Conservation (phyloP, 2,329 filamentous ascomycete genomes). For the Zasmidium cellare region DNA sequence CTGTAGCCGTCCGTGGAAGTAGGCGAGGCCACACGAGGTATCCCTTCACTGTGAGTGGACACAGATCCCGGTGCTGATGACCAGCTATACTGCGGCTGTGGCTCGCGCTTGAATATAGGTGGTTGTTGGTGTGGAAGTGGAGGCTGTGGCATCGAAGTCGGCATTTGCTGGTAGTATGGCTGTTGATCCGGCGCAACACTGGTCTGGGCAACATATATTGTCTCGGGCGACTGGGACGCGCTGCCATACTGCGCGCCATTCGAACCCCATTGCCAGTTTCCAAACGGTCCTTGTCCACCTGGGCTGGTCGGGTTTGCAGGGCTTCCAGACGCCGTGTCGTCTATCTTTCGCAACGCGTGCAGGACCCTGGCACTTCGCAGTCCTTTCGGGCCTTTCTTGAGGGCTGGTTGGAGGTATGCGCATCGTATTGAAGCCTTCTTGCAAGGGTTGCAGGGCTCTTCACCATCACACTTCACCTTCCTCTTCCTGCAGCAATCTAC, state of each 20-base stretch:
- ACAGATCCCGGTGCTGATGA: conserved; percentile 20
- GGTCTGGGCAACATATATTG: conserved; percentile 16
- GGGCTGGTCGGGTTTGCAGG: conserved; percentile 28
- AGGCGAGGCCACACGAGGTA: conserved; percentile 21
- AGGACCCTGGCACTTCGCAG: conserved; percentile 36
- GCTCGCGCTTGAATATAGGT: conserved; percentile 7
- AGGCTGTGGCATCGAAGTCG: conserved; percentile 18
- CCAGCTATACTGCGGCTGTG: conserved; percentile 20
- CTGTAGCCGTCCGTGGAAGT: conserved; percentile 20
- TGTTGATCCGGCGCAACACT: conserved; percentile 27
- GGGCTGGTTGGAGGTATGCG: conserved; percentile 37
- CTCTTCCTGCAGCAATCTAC: conserved; percentile 39
- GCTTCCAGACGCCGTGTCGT: conserved; percentile 29
- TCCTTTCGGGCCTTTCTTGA: conserved; percentile 40
- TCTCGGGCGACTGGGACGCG: conserved; percentile 12
- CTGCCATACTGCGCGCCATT: conserved; percentile 13
- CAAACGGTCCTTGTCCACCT: conserved; percentile 22
- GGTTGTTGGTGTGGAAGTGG: conserved; percentile 2
- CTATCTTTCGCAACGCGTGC: conserved; percentile 35
- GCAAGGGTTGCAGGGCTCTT: conserved; percentile 36
- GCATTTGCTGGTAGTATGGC: conserved; percentile 20
- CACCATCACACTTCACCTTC: conserved; percentile 37
- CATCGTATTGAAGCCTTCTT: conserved; percentile 37
- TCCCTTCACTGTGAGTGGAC: conserved; percentile 22
- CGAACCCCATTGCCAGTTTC: conserved; percentile 31